phyloP scores from a whole-genome alignment of 306 rosid species.

The Citrullus amarus region DNA sequence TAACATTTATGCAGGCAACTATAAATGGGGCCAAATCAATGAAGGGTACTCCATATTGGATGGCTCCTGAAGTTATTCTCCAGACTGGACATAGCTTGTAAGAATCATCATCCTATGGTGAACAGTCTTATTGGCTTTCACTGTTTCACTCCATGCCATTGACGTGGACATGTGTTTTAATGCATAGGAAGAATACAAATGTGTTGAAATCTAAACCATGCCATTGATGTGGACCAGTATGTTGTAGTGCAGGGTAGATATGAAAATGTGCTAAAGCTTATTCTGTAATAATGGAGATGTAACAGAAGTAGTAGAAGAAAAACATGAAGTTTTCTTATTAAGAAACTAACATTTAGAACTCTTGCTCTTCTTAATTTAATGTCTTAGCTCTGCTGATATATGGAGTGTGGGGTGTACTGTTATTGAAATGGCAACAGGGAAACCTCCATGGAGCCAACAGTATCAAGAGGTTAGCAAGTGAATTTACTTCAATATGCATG shows the following conservation, averaged over 20 bases:
- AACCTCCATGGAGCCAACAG: conserved; percentile 98
- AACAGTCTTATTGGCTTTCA: neutral
- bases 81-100: conserved; percentile 97
- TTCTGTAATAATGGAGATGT: neutral
- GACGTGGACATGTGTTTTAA: neutral
- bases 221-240: neutral
- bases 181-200: neutral
- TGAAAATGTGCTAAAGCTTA: neutral
- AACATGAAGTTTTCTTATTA: neutral
- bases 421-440: conserved; percentile 97
- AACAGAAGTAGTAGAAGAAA: neutral
- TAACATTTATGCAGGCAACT: conserved; percentile 54
- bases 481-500: neutral
- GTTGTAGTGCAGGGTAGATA: neutral
- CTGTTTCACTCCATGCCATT: neutral
- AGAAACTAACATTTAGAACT: neutral
- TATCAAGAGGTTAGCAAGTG: conserved; percentile 64
- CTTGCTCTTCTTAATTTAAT: neutral
- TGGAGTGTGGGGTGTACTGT: conserved; percentile 98
- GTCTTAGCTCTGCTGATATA: conserved; percentile 78
- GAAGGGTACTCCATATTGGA: conserved; percentile 98
- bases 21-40: conserved; percentile 81
- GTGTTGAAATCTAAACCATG: neutral
- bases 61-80: conserved; percentile 95
- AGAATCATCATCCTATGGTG: conserved; percentile 15